phyloP scores from a whole-genome alignment of 257 asterid genomes.

The Nicotiana knightiana region DNA sequence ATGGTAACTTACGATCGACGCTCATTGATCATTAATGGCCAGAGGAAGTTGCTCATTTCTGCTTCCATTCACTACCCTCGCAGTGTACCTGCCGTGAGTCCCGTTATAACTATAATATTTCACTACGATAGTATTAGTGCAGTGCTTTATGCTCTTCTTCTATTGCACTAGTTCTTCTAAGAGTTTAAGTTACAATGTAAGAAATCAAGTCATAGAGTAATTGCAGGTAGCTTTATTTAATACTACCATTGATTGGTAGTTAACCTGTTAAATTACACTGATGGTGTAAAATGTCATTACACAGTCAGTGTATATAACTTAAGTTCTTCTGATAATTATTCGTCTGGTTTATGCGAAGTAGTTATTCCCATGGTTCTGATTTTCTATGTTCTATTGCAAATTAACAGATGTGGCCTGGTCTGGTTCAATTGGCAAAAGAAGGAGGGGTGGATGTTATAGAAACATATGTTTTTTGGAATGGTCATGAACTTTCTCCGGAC shows the following conservation, averaged over 20 bases:
- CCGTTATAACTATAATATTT: too few species aligned
- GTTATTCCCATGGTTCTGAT: not conserved
- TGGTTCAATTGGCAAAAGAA: conserved; percentile 72
- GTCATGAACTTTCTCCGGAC: conserved; percentile 76
- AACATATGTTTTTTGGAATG: conserved; percentile 93
- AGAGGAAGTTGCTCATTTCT: conserved; percentile 70
- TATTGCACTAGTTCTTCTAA: too few species aligned
- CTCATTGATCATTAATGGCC: conserved; percentile 85
- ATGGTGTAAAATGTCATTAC: too few species aligned
- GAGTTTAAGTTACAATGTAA: too few species aligned
- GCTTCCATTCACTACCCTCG: conserved; percentile 94
- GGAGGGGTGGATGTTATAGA: conserved; percentile 84
- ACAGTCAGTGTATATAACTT: too few species aligned
- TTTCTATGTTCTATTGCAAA: not conserved
- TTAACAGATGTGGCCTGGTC: conserved; percentile 84
- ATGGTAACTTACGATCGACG: conserved; percentile 71
- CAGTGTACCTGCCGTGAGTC: conserved; percentile 69
- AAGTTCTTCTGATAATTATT: not conserved
- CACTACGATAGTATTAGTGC: too few species aligned
- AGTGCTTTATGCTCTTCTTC: too few species aligned
- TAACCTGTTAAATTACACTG: too few species aligned
- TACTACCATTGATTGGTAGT: too few species aligned
- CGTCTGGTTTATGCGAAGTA: not conserved
- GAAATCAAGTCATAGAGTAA: too few species aligned
- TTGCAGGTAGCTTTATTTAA: too few species aligned